phyloP scores from a whole-genome alignment of 305 asterid genomes.

The Caryopteris hybrid region DNA sequence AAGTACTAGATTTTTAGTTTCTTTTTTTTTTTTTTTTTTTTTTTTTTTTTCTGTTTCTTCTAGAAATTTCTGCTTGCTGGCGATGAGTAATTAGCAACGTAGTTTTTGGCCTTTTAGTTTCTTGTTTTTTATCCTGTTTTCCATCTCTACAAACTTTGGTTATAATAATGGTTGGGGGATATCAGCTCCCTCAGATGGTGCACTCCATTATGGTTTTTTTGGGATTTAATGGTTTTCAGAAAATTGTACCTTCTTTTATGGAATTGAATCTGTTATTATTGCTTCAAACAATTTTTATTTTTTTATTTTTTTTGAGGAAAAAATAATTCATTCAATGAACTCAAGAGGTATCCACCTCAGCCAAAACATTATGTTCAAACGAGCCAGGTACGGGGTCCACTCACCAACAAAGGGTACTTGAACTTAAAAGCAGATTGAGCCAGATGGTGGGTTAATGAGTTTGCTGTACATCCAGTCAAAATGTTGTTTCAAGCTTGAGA shows the following conservation, averaged over 20 bases:
- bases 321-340: too few species aligned
- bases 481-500: too few species aligned
- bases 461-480: too few species aligned
- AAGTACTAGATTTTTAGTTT: conserved; percentile 28
- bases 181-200: conserved; percentile 12
- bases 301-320: not conserved
- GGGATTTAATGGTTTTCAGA: not conserved
- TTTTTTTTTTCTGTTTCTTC: not conserved
- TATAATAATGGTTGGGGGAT: conserved; percentile 20
- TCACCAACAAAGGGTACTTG: too few species aligned
- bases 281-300: too few species aligned
- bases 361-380: too few species aligned
- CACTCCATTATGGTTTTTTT: not conserved
- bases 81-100: not conserved
- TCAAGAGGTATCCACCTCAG: too few species aligned
- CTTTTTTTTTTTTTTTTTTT: not conserved
- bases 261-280: not conserved
- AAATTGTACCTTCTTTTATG: not conserved
- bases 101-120: not conserved
- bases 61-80: not conserved
- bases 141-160: not conserved
- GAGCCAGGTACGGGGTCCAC: too few species aligned
- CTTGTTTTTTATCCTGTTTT: not conserved
- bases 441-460: too few species aligned
- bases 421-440: too few species aligned